Base-by-base conservation (phyloP, 345 rosid genomes). In the Populus nigra region DNA sequence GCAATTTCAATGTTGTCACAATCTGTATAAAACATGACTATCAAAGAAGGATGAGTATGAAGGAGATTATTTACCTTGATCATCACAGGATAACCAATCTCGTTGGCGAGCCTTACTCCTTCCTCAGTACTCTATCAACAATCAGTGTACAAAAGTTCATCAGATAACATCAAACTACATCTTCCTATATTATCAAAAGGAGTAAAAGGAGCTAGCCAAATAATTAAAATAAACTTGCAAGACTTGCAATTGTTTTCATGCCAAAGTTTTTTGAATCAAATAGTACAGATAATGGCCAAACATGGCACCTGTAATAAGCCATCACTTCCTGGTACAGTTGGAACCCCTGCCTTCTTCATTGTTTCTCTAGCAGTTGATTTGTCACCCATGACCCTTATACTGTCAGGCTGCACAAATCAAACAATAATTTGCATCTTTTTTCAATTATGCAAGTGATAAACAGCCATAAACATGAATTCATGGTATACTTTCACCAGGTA, bases 281-380 rank as follows among this genome's bases (percentile, higher is more conserved):
- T 69, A 31, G 16, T 63, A 25, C 76, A 63, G 74, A 80, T 41
- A 73, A 16, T n/a, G 35, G 22, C 49, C 45, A 78, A 76, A 65
- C 27, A 22, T 16, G 49, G 59, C 84, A 93, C 98, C 97, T 90
- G 88, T 83, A 96, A 85, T 78, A 96, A 83, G 62, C 99, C 99
- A 83, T 87, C 99, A 87, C 99, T 96, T 78, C 99, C 98, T 1
- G 99, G 99, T 43, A 96, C 99, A 45, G 99, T 96, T 23, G 98
- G 99, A 79, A 96, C 99, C 74, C 96, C 92, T 35, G 99, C 98
- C 85, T 88, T 93, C 88, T 96, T 96, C 99, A 93, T 96, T 50
- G 99, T 96, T 74, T 93, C 99, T 81, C 99, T 87, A n/a, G 98
- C 98, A 72, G 98, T 93, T 78, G 99, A 77, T 87, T 96, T 96